Evolutionary conservation across 75 land plant species (phyloP).

Genomic region (Sequoia sempervirens): DNA sequence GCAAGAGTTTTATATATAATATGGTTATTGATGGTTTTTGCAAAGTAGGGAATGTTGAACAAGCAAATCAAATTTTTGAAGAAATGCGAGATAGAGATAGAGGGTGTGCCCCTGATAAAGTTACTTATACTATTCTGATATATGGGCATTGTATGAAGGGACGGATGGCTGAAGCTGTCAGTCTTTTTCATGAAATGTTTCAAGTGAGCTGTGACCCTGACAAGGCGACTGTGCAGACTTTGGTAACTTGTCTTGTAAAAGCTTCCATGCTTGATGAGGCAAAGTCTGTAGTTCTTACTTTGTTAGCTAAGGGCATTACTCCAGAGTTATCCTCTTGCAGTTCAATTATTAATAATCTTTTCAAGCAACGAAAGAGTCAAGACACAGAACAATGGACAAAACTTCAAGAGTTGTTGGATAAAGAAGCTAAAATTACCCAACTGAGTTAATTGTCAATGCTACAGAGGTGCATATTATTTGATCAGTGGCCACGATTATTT

Average conservation of each 20-base stretch:
- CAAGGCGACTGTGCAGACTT: constrained; percentile 23
- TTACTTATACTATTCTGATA: no score
- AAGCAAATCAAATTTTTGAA: no score
- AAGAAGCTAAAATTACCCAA: neutral
- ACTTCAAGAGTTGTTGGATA: neutral
- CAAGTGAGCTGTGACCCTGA: no score
- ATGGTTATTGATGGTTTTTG: no score
- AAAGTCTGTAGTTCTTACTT: constrained; percentile 7
- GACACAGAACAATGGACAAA: neutral
- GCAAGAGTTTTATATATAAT: no score
- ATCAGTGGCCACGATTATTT: neutral
- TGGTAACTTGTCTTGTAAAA: constrained; percentile 49
- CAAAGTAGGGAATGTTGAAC: no score
- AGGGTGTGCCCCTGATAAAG: no score
- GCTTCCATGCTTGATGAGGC: constrained; percentile 66
- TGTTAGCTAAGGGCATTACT: constrained; percentile 8
- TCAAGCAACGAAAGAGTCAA: neutral
- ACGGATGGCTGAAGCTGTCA: no score
- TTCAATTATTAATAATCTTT: neutral
- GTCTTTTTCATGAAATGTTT: no score
- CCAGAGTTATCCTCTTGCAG: constrained; percentile 10
- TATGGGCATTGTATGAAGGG: no score
- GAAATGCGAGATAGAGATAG: no score
- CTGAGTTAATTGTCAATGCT: neutral
- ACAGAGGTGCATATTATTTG: neutral